A percentile compares a stretch with the other conserved stretches of the same genome.
phyloP scores from a whole-genome alignment of 1,139 yeast genomes.

The Hansenula lynferdii region DNA sequence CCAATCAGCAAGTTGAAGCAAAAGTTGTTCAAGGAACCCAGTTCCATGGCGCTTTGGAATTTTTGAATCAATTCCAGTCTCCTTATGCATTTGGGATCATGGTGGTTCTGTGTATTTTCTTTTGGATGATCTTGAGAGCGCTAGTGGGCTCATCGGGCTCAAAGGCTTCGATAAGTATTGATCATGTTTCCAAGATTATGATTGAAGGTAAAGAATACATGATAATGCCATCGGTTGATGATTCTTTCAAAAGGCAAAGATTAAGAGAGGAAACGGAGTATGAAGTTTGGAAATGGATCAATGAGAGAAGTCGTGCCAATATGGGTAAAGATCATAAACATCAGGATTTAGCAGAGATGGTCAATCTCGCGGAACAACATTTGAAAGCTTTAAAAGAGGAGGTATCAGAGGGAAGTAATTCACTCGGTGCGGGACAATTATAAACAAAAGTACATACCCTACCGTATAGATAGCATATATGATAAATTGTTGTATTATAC shows the following conservation, averaged over 20 bases:
- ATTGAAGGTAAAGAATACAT: conserved; percentile 41
- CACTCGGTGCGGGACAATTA: too few relatives aligned
- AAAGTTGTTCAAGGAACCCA: too few relatives aligned
- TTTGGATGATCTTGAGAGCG: conserved; percentile 1
- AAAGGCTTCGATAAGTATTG: conserved; percentile 15
- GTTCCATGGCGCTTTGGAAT: conserved; percentile 7
- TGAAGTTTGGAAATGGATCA: conserved; percentile 80
- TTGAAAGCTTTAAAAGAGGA: conserved; percentile 34
- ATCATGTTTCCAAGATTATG: conserved; percentile 24
- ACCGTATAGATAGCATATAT: too few relatives aligned
- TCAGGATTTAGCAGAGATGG: conserved; percentile 52
- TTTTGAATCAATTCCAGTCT: conserved; percentile 11
- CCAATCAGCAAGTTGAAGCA: too few relatives aligned
- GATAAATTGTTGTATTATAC: too few relatives aligned
- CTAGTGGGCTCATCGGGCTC: background rate
- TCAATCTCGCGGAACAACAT: conserved; percentile 48
- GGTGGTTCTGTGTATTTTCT: conserved; percentile 5
- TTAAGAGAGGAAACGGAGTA: conserved; percentile 48
- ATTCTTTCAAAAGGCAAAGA: conserved; percentile 32
- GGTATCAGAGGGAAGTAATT: conserved; percentile 5
- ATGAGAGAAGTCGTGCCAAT: conserved; percentile 36
- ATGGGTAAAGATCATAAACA: conserved; percentile 17
- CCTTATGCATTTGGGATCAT: conserved; percentile 20
- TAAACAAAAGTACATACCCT: too few relatives aligned
- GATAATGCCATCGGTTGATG: conserved; percentile 42